Evolutionary conservation across 371 early-diverging fungal genomes (phyloP), one percentile per base, ranked within the genome.

Genomic region (Apophysomyces trapeziformis): DNA sequence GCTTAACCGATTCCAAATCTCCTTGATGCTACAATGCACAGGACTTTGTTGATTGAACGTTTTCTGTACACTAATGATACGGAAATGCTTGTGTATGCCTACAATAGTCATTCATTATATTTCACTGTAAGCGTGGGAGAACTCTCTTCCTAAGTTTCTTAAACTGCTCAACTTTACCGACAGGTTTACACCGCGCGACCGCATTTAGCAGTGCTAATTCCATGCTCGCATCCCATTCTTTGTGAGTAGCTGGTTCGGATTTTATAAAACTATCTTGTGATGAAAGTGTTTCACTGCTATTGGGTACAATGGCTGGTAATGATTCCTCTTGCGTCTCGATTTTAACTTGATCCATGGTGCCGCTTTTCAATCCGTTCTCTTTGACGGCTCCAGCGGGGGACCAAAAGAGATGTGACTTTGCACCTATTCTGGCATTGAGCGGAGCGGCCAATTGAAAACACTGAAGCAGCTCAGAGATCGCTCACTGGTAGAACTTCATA

Each of bases 51-150:
- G 83, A 67, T 85, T 88, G 65, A 85, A 85, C 54, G 80, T 82
- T 26, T 71, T 80, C 59, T 87, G 86, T 16, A 88, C 79, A 64
- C 85, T 86, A 45, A 88, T 78, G 58, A 88, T 85, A 16, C 88
- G 74, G 66, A 88, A 88, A 60, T 88, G 87, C 60, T 84, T 87
- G 63, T 88, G 88, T 65, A 86, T 83, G 5, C 88, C 88, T 88
- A 44, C 44, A 41, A 4, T 35, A 46, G 37, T 21, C 11, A 64
- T 16, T 5, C 26, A 46, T 39, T 36, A 14, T 14, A 26, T 26
- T 26, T 2, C 32, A 1, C 32, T 2, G 32, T 26, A 26, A 26
- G 32, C 32, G 32, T 26, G 32, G 32, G 32, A 2, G 32, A 26
- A 26, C 3, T 26, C 32, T 26, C 32, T 26, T 1, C 32, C 32